These are phyloP conservation scores for Cucumis sativus DNA, from an alignment of 306 rosid species.

Conservation along the genomic window Cucumber_9930_V3 NC_026660.2:10406501-10407000, in stretches of 20 bases:
- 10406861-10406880: neutral
- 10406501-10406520: neutral
- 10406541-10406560: neutral
- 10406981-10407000: neutral
- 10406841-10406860: neutral
- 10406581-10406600: neutral
- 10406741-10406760: conserved; percentile 64
- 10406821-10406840: neutral
- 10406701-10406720: conserved; percentile 79
- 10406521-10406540: neutral
- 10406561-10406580: neutral
- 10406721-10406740: conserved; percentile 68
- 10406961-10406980: neutral
- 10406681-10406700: conserved; percentile 87
- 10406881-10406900: neutral
- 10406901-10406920: neutral
- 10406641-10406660: conserved; percentile 71
- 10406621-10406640: neutral
- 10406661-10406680: conserved; percentile 67
- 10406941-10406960: neutral
- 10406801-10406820: neutral
- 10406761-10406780: conserved; percentile 30
- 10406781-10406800: neutral
- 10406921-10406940: neutral
- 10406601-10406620: neutral